Percentiles rank a stretch among this genome's conserved stretches.
Conservation (phyloP, 306 rosid species). For the Styphnolobium japonicum region DNA sequence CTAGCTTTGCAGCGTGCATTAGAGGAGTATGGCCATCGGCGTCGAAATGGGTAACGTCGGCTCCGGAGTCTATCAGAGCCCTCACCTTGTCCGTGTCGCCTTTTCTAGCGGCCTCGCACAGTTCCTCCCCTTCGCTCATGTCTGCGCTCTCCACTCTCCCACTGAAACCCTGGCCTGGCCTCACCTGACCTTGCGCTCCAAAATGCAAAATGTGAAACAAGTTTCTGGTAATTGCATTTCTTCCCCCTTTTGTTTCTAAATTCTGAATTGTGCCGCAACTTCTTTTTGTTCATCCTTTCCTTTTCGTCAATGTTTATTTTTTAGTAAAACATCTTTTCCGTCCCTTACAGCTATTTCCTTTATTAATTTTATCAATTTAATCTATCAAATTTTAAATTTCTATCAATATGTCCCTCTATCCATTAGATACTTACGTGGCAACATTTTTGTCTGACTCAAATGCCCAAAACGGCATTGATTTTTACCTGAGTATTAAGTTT, state of each 20-base stretch:
- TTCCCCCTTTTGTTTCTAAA: background rate
- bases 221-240: background rate
- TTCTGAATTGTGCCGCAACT: background rate
- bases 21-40: slow-evolving; percentile 73
- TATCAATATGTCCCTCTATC: no score
- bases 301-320: no score
- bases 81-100: slow-evolving; percentile 57
- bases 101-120: slow-evolving; percentile 66
- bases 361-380: no score
- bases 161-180: slow-evolving; percentile 24
- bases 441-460: no score
- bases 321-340: no score
- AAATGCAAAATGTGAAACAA: background rate
- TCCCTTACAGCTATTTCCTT: no score
- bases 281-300: background rate
- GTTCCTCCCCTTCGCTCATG: slow-evolving; percentile 53
- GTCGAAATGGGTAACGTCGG: slow-evolving; percentile 63
- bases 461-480: no score
- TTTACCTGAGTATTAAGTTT: no score
- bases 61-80: slow-evolving; percentile 56
- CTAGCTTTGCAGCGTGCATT: slow-evolving; percentile 84
- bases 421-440: no score
- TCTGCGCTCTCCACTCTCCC: background rate
- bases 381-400: no score
- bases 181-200: background rate